These are phyloP conservation scores for Candida montana DNA, from an alignment of 805 yeast genomes.

Conservation along the genomic window DNA sequence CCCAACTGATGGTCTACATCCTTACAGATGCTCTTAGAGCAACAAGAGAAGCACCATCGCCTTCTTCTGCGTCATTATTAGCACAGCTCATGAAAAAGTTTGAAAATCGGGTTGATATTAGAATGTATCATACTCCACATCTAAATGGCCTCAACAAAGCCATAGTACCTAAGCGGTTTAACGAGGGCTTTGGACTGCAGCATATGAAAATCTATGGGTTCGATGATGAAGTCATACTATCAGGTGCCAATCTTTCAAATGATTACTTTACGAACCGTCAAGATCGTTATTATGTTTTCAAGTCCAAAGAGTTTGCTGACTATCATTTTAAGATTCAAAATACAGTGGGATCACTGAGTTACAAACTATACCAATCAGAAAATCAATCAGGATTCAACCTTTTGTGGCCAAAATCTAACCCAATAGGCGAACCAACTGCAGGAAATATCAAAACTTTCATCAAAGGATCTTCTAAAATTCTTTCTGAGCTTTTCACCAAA, in stretches of 20 bases:
- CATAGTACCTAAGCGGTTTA: constrained; percentile 74
- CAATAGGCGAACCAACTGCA: constrained; percentile 61
- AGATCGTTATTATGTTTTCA: constrained; percentile 81
- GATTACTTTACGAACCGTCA: constrained; percentile 95
- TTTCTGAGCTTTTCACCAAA: constrained; percentile 52
- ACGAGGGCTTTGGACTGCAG: constrained; percentile 89
- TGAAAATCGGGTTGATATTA: constrained; percentile 67
- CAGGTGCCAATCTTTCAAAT: constrained; percentile 87
- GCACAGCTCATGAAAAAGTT: constrained; percentile 58
- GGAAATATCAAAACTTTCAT: constrained; percentile 46
- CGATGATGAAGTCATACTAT: constrained; percentile 80
- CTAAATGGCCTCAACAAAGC: constrained; percentile 59
- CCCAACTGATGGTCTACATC: constrained; percentile 61
- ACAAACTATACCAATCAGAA: constrained; percentile 47
- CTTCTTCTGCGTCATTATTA: constrained; percentile 70
- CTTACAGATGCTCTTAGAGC: constrained; percentile 87
- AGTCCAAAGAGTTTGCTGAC: constrained; percentile 50
- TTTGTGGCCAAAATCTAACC: constrained; percentile 69
- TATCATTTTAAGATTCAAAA: constrained; percentile 71
- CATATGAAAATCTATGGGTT: constrained; percentile 97
- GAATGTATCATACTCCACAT: constrained; percentile 89
- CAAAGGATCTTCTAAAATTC: constrained; percentile 46
- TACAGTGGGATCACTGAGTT: constrained; percentile 66
- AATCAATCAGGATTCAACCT: constrained; percentile 47
- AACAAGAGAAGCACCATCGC: constrained; percentile 82